These are phyloP conservation scores for Penicillium cataractarum DNA, from an alignment of 495 filamentous ascomycete species.

Conservation along the genomic window DNA sequence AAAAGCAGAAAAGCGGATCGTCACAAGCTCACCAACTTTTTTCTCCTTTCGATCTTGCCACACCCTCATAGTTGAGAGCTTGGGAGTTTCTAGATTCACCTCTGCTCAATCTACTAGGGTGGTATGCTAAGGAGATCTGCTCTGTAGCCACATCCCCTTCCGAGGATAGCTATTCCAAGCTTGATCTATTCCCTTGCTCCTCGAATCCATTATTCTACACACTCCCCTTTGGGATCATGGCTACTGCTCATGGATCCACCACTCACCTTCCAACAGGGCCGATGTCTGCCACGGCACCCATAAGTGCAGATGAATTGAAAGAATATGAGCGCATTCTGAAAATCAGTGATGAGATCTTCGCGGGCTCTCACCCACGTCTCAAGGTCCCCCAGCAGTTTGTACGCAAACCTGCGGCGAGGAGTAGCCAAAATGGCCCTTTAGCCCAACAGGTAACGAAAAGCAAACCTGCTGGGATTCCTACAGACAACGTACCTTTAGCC, in stretches of 20 bases:
- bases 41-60: slow-evolving; percentile 10
- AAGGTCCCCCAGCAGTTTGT: slow-evolving; percentile 65
- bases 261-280: slow-evolving; percentile 43
- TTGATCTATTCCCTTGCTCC: slow-evolving; percentile 5
- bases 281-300: slow-evolving; percentile 34
- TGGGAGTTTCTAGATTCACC: neutral
- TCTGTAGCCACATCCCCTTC: neutral
- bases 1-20: slow-evolving; percentile 8
- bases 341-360: slow-evolving; percentile 75
- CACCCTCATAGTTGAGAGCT: slow-evolving; percentile 4
- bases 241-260: slow-evolving; percentile 35
- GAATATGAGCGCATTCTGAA: slow-evolving; percentile 75
- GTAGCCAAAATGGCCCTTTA: slow-evolving; percentile 29
- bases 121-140: slow-evolving; percentile 8
- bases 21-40: slow-evolving; percentile 18
- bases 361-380: slow-evolving; percentile 74
- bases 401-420: slow-evolving; percentile 50
- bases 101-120: neutral
- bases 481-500: slow-evolving; percentile 38
- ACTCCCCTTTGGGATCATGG: slow-evolving; percentile 38
- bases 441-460: slow-evolving; percentile 28
- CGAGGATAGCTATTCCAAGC: neutral
- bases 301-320: slow-evolving; percentile 35
- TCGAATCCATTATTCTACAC: slow-evolving; percentile 12
- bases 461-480: slow-evolving; percentile 26